These are phyloP conservation scores for Clarireedia paspali DNA, from an alignment of 2,329 filamentous ascomycete species.

Conservation along the genomic window DNA sequence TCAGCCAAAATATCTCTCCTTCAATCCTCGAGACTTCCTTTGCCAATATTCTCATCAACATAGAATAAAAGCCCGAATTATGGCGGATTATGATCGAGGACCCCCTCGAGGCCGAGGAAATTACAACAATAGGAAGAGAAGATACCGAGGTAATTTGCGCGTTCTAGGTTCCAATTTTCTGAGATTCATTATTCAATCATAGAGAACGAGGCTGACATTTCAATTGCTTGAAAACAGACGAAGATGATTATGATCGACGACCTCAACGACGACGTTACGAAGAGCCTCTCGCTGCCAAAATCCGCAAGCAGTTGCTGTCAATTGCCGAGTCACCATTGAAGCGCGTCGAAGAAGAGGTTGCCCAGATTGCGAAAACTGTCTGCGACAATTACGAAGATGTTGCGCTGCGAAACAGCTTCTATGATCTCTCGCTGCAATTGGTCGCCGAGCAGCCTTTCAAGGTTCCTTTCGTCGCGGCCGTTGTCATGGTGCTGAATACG, in stretches of 20 bases:
- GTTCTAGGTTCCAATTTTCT: background rate
- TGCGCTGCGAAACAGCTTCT: slow-evolving; percentile 65
- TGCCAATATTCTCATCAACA: background rate
- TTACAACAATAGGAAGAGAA: slow-evolving; percentile 62
- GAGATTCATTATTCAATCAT: background rate
- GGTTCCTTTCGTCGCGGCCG: slow-evolving; percentile 86
- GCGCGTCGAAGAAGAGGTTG: slow-evolving; percentile 71
- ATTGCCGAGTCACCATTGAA: slow-evolving; percentile 77
- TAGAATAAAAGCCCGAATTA: slow-evolving; percentile 20
- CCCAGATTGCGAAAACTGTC: slow-evolving; percentile 66
- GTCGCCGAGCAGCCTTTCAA: slow-evolving; percentile 90
- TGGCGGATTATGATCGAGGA: slow-evolving; percentile 39
- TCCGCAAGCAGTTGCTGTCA: slow-evolving; percentile 70
- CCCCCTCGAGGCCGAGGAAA: slow-evolving; percentile 32
- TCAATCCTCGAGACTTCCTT: background rate
- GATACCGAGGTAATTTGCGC: slow-evolving; percentile 60
- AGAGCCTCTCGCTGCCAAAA: slow-evolving; percentile 60
- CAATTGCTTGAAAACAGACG: slow-evolving; percentile 41
- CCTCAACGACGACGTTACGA: slow-evolving; percentile 68
- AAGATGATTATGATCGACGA: slow-evolving; percentile 70
- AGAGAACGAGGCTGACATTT: slow-evolving; percentile 21
- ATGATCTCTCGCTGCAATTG: slow-evolving; percentile 67
- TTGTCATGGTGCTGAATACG: slow-evolving; percentile 72
- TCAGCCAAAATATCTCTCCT: background rate
- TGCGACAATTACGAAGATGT: slow-evolving; percentile 81